Conservation (phyloP, 169 alveolate species). For the Eimeria falciformis region DNA sequence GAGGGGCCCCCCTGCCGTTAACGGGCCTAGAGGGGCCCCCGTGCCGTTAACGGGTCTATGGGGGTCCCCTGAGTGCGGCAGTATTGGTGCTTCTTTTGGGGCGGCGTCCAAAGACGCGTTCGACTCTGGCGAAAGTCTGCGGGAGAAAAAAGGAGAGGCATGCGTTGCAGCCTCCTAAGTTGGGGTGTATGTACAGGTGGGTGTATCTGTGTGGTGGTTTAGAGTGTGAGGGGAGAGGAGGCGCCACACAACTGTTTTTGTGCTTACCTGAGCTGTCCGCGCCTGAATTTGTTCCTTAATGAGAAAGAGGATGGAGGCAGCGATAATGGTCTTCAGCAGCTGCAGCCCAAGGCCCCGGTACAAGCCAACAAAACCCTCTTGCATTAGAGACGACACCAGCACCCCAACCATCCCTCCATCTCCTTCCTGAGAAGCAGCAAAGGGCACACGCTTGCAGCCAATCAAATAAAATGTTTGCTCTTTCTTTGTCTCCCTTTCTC, state of each 20-base stretch:
- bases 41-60: too few species aligned
- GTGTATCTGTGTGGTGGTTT: too few species aligned
- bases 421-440: background rate
- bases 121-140: background rate
- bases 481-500: background rate
- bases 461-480: background rate
- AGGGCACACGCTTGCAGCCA: background rate
- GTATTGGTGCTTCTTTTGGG: too few species aligned
- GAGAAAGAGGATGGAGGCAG: slow-evolving; percentile 48
- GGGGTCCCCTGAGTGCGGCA: too few species aligned
- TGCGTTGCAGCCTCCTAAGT: too few species aligned
- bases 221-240: too few species aligned
- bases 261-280: slow-evolving; percentile 21
- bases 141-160: background rate
- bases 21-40: too few species aligned
- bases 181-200: too few species aligned
- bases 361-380: slow-evolving; percentile 52
- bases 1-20: too few species aligned
- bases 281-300: slow-evolving; percentile 26
- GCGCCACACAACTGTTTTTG: too few species aligned
- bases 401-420: slow-evolving; percentile 3
- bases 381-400: background rate
- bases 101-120: too few species aligned
- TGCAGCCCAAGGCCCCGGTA: slow-evolving; percentile 61
- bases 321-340: slow-evolving; percentile 54